A percentile compares a stretch with the other conserved stretches of the same genome.
Conservation (phyloP, 805 yeast genomes). For the Sugiyamaella boreocaroliniensis region DNA sequence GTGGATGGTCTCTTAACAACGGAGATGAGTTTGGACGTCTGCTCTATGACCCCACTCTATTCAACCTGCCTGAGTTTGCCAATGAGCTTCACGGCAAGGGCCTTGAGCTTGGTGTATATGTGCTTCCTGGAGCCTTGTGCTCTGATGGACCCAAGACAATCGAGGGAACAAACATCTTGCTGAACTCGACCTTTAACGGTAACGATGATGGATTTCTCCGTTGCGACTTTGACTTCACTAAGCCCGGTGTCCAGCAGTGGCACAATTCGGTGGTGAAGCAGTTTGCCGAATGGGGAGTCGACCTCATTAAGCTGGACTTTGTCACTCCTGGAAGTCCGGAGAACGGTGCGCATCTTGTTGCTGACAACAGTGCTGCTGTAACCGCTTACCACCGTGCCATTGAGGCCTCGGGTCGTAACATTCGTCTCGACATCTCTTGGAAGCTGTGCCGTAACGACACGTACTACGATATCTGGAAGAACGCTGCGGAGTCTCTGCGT, state of each 20-base stretch:
- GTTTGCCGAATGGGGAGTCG: conserved; percentile 10
- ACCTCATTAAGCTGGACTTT: conserved; percentile 12
- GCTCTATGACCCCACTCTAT: conserved; percentile 5
- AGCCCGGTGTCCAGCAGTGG: conserved; percentile 14
- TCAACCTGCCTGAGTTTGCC: conserved; percentile 9
- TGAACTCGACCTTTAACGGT: conserved; percentile 5
- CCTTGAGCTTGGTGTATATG: conserved; percentile 12
- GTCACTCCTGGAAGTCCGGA: conserved; percentile 13
- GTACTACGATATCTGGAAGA: conserved; percentile 6
- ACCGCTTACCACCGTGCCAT: conserved; percentile 10
- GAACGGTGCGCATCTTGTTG: conserved; percentile 9
- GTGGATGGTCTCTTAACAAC: conserved; percentile 10
- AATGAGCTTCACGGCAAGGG: conserved; percentile 9
- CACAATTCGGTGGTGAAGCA: conserved; percentile 6
- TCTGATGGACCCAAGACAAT: conserved; percentile 6
- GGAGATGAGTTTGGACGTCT: conserved; percentile 9
- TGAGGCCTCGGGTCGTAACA: conserved; percentile 7
- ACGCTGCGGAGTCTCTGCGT: conserved; percentile 7
- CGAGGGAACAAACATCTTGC: conserved; percentile 4
- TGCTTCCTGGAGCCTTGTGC: conserved; percentile 11
- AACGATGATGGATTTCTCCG: conserved; percentile 4
- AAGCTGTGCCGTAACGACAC: conserved; percentile 13
- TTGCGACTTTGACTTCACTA: conserved; percentile 11
- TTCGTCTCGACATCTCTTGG: conserved; percentile 13
- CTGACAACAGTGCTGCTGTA: conserved; percentile 9